A percentile compares a stretch with the other conserved stretches of the same genome.
Conservation (phyloP, 2,329 filamentous ascomycete species). For the Hypoxylon sp. region DNA sequence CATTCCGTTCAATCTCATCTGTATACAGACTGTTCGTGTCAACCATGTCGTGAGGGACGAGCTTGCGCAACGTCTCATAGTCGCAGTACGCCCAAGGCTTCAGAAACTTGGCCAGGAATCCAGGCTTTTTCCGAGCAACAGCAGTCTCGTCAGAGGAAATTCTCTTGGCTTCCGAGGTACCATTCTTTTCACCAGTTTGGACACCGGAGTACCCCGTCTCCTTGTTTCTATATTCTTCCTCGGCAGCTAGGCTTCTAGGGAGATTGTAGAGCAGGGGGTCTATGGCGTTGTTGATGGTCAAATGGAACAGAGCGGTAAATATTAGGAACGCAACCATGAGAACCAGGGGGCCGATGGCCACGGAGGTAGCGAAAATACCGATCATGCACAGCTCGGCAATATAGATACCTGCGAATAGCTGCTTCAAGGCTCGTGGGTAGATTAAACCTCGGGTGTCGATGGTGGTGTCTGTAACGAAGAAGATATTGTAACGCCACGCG, state of each 20-base stretch:
- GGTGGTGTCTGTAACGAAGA: constrained; percentile 84
- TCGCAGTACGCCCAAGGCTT: constrained; percentile 82
- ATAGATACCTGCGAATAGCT: constrained; percentile 86
- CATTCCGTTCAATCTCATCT: constrained; percentile 70
- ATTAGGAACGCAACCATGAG: constrained; percentile 82
- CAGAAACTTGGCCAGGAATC: constrained; percentile 74
- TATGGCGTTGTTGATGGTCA: constrained; percentile 78
- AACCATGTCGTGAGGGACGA: constrained; percentile 70
- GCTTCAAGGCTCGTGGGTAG: constrained; percentile 88
- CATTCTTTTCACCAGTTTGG: constrained; percentile 43
- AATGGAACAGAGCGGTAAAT: constrained; percentile 80
- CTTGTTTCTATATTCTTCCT: constrained; percentile 55
- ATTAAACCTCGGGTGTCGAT: constrained; percentile 90
- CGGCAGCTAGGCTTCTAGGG: constrained; percentile 73
- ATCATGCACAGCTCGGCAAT: constrained; percentile 85
- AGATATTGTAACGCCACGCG: constrained; percentile 89
- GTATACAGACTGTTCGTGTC: constrained; percentile 68
- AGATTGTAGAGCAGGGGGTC: constrained; percentile 81
- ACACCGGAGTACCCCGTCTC: constrained; percentile 39
- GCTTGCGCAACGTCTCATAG: constrained; percentile 75
- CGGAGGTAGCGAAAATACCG: constrained; percentile 81
- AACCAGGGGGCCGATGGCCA: constrained; percentile 74
- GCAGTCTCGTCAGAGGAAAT: constrained; percentile 41
- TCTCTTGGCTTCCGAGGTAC: constrained; percentile 48
- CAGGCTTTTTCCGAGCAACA: constrained; percentile 60